These are phyloP conservation scores for Aciculosporium take DNA, from an alignment of 2,329 filamentous ascomycete species.

Conservation along the genomic window DNA sequence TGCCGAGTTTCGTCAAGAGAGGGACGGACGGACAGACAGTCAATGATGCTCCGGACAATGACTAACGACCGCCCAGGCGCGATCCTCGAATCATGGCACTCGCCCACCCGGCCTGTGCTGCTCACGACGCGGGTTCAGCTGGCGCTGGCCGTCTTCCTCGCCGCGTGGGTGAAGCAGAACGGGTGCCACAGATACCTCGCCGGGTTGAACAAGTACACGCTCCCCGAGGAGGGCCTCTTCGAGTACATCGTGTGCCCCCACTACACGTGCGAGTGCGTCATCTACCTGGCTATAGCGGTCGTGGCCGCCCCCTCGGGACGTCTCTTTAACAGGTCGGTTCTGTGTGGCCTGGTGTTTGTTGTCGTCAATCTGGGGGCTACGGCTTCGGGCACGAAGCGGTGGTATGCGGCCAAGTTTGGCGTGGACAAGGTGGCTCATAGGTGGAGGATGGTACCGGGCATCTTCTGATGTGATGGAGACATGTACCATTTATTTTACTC, in stretches of 20 bases:
- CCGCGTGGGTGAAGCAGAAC: slow-evolving; percentile 61
- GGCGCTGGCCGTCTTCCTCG: slow-evolving; percentile 48
- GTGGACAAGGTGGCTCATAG: slow-evolving; percentile 42
- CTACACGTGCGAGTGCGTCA: slow-evolving; percentile 75
- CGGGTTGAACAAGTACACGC: slow-evolving; percentile 63
- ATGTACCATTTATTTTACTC: too few relatives aligned
- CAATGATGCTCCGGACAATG: neutral
- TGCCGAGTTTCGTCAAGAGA: neutral
- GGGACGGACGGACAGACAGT: neutral
- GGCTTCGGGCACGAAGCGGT: slow-evolving; percentile 60
- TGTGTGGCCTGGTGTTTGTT: slow-evolving; percentile 60
- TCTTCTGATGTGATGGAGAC: too few relatives aligned
- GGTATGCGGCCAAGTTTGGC: slow-evolving; percentile 70
- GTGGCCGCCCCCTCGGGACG: slow-evolving; percentile 54
- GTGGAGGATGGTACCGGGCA: slow-evolving; percentile 64
- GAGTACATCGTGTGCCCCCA: slow-evolving; percentile 66
- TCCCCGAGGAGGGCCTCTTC: slow-evolving; percentile 64
- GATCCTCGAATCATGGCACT: slow-evolving; percentile 21
- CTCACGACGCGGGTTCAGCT: slow-evolving; percentile 20
- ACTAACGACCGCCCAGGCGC: slow-evolving; percentile 14
- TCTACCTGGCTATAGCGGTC: slow-evolving; percentile 69
- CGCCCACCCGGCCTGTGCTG: slow-evolving; percentile 7
- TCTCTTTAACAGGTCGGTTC: slow-evolving; percentile 56
- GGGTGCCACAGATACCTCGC: slow-evolving; percentile 57
- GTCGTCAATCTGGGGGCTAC: slow-evolving; percentile 68